These are phyloP conservation scores for Hypoxylon rickii DNA, from an alignment of 495 filamentous ascomycete genomes.

Conservation along the genomic window DNA sequence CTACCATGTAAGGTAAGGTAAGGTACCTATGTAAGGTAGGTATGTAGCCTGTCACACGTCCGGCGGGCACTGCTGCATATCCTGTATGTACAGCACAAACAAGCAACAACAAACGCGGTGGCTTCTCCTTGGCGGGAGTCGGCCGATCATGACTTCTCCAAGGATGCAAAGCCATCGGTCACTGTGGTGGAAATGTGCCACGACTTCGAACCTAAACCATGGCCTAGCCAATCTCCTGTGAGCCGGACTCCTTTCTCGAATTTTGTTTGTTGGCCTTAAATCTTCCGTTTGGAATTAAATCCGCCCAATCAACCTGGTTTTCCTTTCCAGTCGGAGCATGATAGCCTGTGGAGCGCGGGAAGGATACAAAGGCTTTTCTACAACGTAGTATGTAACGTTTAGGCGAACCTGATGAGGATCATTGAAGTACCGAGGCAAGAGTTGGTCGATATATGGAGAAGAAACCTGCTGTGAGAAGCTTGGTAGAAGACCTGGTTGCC, in stretches of 20 bases:
- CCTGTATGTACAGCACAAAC: slow-evolving; percentile 32
- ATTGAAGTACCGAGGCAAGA: slow-evolving; percentile 29
- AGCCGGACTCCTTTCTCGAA: slow-evolving; percentile 25
- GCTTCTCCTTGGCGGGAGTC: slow-evolving; percentile 29
- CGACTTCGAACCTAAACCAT: slow-evolving; percentile 28
- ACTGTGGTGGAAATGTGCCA: slow-evolving; percentile 33
- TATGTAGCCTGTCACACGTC: slow-evolving; percentile 21
- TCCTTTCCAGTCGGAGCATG: slow-evolving; percentile 17
- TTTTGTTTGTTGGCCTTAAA: slow-evolving; percentile 25
- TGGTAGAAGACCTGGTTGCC: slow-evolving; percentile 24
- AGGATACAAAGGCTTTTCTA: slow-evolving; percentile 27
- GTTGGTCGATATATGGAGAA: slow-evolving; percentile 26
- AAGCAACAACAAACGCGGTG: slow-evolving; percentile 31
- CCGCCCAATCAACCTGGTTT: slow-evolving; percentile 23
- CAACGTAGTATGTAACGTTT: slow-evolving; percentile 37
- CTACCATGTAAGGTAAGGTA: slow-evolving; percentile 10
- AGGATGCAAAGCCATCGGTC: slow-evolving; percentile 27
- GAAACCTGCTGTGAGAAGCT: slow-evolving; percentile 22
- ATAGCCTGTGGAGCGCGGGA: slow-evolving; percentile 30
- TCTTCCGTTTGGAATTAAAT: slow-evolving; percentile 24
- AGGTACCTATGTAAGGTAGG: neutral
- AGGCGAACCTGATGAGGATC: slow-evolving; percentile 27
- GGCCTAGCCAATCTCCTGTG: slow-evolving; percentile 23
- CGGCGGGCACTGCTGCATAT: slow-evolving; percentile 23
- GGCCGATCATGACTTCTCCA: slow-evolving; percentile 32